Evolutionary conservation across 345 rosid species (phyloP).

Genomic region (Citrus glauca): DNA sequence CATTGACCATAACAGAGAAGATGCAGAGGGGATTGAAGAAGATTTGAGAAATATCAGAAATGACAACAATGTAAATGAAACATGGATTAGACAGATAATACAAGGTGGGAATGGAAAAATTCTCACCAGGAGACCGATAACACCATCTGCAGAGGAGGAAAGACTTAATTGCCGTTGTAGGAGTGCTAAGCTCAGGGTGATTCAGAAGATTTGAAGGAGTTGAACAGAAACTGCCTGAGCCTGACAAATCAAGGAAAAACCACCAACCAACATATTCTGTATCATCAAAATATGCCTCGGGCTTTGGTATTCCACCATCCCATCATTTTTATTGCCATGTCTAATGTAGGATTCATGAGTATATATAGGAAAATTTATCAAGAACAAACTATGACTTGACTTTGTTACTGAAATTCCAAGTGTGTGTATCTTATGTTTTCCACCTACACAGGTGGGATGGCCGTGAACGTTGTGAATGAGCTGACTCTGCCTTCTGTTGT

Average conservation of each 20-base stretch:
- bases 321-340: no score
- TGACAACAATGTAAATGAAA: constrained; percentile 31
- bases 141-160: constrained; percentile 86
- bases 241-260: neutral
- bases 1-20: constrained; percentile 29
- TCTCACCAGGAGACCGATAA: constrained; percentile 85
- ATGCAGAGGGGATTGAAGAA: constrained; percentile 15
- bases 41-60: constrained; percentile 14
- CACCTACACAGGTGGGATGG: no score
- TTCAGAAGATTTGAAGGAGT: constrained; percentile 43
- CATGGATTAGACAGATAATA: constrained; percentile 62
- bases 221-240: neutral
- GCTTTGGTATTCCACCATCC: no score
- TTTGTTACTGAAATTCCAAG: no score
- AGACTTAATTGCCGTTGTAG: constrained; percentile 63
- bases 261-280: neutral
- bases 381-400: no score
- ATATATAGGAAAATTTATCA: no score
- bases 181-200: constrained; percentile 90
- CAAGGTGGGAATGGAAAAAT: constrained; percentile 60
- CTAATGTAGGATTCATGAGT: no score
- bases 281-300: neutral
- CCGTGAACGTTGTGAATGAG: no score
- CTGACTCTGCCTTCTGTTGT: no score
- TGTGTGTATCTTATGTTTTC: no score